A percentile compares a stretch with the other conserved stretches of the same genome.
Conservation (phyloP, 2,329 filamentous ascomycete species). For the Aspergillus fischeri region DNA sequence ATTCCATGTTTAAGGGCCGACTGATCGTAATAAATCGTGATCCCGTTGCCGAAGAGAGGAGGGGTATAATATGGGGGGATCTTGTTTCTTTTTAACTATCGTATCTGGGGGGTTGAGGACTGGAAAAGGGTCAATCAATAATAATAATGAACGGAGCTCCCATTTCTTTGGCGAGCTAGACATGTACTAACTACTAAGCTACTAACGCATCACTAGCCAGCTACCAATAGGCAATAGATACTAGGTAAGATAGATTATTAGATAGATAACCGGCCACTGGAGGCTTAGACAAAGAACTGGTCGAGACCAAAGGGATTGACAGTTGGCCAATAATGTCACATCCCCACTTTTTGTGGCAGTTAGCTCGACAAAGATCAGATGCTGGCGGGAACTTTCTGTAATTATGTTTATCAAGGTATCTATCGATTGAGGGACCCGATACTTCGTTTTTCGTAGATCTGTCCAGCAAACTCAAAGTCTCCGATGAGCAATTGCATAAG, state of each 20-base stretch:
- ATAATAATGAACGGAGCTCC: neutral
- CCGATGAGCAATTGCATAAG: neutral
- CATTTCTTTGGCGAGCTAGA: neutral
- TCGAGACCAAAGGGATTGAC: neutral
- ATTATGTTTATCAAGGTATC: neutral
- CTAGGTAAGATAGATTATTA: neutral
- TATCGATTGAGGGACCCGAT: neutral
- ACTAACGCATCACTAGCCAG: neutral
- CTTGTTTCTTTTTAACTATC: neutral
- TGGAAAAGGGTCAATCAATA: neutral
- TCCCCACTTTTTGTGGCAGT: neutral
- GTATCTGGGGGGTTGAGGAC: neutral
- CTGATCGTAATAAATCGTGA: neutral
- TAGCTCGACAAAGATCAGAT: neutral
- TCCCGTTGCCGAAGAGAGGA: neutral
- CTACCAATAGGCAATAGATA: neutral
- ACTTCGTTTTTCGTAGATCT: neutral
- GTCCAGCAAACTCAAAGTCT: neutral
- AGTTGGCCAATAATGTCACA: neutral
- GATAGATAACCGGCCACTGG: neutral
- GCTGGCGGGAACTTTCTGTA: neutral
- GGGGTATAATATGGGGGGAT: neutral
- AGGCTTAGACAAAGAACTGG: neutral
- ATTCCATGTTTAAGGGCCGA: constrained; percentile 13
- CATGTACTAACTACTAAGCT: neutral